Evolutionary conservation across 352 stramenopile genomes (phyloP).

Genomic region (Elongisporangium prolatum): DNA sequence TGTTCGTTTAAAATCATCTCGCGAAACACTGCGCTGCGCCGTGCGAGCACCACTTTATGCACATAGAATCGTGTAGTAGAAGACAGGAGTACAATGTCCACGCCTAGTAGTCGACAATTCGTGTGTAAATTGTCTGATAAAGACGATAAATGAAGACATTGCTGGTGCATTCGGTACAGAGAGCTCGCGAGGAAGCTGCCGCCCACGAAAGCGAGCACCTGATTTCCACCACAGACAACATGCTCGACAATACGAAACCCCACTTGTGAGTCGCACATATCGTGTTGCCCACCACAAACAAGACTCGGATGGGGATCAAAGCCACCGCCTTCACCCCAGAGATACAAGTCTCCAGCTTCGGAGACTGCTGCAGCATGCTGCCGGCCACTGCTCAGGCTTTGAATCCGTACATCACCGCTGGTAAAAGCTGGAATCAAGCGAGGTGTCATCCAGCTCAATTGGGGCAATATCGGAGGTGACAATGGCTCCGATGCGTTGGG

Average conservation of each 20-base stretch:
- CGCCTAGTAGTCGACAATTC: conserved; percentile 2
- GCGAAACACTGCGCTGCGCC: conserved; percentile 42
- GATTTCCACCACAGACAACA: conserved; percentile 44
- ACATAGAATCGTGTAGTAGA: conserved; percentile 30
- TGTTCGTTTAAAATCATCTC: conserved; percentile 54
- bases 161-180: conserved; percentile 27
- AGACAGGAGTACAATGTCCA: conserved; percentile 47
- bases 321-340: conserved; percentile 63
- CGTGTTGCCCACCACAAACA: not conserved
- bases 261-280: conserved; percentile 8
- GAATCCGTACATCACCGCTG: conserved; percentile 25
- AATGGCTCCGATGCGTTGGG: not conserved
- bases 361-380: conserved; percentile 88
- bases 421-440: conserved; percentile 41
- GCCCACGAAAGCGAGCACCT: conserved; percentile 38
- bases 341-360: conserved; percentile 84
- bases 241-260: conserved; percentile 29
- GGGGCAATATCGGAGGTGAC: conserved; percentile 12
- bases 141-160: conserved; percentile 8
- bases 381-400: conserved; percentile 74
- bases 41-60: conserved; percentile 59
- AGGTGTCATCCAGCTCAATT: conserved; percentile 37
- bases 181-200: conserved; percentile 43
- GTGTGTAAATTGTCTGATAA: conserved; percentile 1
- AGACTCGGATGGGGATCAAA: conserved; percentile 4